Evolutionary conservation across 208 protist species (phyloP).

Genomic region (Wallacemonas collosoma): DNA sequence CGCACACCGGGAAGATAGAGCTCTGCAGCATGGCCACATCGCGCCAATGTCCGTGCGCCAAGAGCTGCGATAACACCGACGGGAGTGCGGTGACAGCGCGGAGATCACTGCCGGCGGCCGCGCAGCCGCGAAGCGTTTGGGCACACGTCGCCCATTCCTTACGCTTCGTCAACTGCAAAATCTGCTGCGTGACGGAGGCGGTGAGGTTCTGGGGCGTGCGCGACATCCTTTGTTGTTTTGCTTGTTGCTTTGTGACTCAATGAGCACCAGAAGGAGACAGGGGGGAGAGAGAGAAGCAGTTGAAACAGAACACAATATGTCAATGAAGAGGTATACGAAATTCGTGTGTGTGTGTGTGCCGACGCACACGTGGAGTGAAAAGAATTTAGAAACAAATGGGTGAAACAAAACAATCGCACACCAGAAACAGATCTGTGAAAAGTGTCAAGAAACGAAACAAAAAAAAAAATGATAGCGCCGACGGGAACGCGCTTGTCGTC

Average conservation of each 20-base stretch:
- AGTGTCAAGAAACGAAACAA: not conserved
- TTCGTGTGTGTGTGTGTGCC: no score
- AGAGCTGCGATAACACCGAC: conserved; percentile 21
- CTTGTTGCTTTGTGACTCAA: no score
- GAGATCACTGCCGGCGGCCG: conserved; percentile 20
- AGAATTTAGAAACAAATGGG: not conserved
- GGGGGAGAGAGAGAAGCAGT: no score
- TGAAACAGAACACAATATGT: no score
- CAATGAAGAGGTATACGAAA: no score
- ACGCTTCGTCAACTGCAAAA: conserved; percentile 19
- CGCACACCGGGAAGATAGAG: not conserved
- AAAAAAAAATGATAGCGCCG: not conserved
- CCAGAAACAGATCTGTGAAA: not conserved
- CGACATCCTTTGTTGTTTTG: no score
- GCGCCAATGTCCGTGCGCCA: conserved; percentile 38
- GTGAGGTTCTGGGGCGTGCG: no score
- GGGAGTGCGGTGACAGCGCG: conserved; percentile 33
- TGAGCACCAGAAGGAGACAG: no score
- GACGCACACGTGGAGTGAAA: no score
- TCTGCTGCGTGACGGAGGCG: not conserved
- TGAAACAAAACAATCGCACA: not conserved
- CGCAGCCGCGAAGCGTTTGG: conserved; percentile 27
- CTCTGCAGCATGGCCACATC: conserved; percentile 9
- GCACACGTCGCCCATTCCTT: conserved; percentile 39
- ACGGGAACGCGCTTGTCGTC: no score